Conservation (phyloP, 73 alveolate genomes). For the Effrenium voratum region DNA sequence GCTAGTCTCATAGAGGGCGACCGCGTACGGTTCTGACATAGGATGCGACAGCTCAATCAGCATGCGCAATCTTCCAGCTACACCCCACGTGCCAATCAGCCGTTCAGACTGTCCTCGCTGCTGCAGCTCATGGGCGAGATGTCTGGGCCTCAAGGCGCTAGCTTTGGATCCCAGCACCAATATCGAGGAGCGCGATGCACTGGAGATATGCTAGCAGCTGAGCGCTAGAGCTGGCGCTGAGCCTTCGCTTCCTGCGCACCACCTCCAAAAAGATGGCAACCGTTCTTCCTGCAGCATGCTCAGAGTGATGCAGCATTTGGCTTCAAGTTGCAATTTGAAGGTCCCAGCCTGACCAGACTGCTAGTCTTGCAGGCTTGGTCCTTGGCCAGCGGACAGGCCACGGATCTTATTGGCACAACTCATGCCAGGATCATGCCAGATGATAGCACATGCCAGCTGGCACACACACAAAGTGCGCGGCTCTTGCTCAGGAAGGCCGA, state of each 20-base stretch:
- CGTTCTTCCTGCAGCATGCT: slow-evolving; percentile 22
- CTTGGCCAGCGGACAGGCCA: neutral
- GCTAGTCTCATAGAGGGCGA: slow-evolving; percentile 89
- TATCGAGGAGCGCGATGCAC: too few species aligned
- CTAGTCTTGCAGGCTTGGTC: slow-evolving; percentile 47
- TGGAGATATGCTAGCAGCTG: neutral
- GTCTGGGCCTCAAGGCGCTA: slow-evolving; percentile 84
- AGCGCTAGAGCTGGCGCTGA: slow-evolving; percentile 19
- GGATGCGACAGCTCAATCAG: too few species aligned
- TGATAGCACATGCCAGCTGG: neutral
- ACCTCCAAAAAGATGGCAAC: slow-evolving; percentile 76
- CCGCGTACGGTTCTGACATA: slow-evolving; percentile 63
- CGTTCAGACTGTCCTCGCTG: slow-evolving; percentile 24
- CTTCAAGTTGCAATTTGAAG: neutral
- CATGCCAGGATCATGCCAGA: neutral
- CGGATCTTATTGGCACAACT: too few species aligned
- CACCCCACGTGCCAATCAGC: neutral
- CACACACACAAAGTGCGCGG: neutral
- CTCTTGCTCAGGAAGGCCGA: neutral
- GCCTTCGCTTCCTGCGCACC: slow-evolving; percentile 59
- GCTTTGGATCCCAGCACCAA: too few species aligned
- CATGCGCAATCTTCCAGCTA: too few species aligned
- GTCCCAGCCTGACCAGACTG: slow-evolving; percentile 62
- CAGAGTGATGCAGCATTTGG: neutral
- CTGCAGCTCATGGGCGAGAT: slow-evolving; percentile 73